Base-by-base conservation (phyloP, 2,329 filamentous ascomycete genomes). In the Hyphodiscus sp. region DNA sequence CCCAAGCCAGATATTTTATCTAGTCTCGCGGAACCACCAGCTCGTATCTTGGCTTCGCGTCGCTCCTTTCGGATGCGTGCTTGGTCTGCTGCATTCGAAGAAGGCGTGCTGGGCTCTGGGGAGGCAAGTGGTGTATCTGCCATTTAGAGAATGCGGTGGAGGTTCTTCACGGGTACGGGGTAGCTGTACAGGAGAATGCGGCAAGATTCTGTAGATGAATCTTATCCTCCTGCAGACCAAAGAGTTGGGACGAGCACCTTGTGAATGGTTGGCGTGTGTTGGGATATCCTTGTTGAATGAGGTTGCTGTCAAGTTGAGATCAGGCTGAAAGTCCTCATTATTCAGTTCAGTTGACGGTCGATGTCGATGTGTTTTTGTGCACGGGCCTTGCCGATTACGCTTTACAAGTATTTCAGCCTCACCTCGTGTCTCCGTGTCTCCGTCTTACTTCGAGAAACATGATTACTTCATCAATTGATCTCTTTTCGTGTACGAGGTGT, bases 51-150 rank as follows among this genome's bases (percentile, higher is more conserved):
- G 54, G 87, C 87, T 68, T 90, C 85, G 47, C 88, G 80, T 41
- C 87, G 82, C 69, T 91, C 87, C 69, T 90, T 89, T 62, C 89
- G 85, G 54, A 89, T 76, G 46, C 87, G 83, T 41, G 85, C 85
- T 70, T 89, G 84, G 59, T 86, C 81, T 23, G 77, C 72, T 2
- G 81, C 79, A 56, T 79, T 67, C 1, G 65, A 64, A 16, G 59
- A 51, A 43, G 65, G 60, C 16, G 61, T 62, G 58, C 57, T 59
- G 42, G 58, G 45, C 23, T 61, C 60, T 2, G 65, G 59, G 10
- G 60, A 57, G 4, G 55, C 47, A 2, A 50, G 33, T 20, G 58
- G 51, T 41, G 62, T 63, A 44, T 67, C 64, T 57, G 63, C 61
- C 66, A 67, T 68, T 41, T 51, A 44, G 29, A 13, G 29, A 33